Conservation (phyloP, 2,329 filamentous ascomycete species). For the Neofusicoccum parvum region DNA sequence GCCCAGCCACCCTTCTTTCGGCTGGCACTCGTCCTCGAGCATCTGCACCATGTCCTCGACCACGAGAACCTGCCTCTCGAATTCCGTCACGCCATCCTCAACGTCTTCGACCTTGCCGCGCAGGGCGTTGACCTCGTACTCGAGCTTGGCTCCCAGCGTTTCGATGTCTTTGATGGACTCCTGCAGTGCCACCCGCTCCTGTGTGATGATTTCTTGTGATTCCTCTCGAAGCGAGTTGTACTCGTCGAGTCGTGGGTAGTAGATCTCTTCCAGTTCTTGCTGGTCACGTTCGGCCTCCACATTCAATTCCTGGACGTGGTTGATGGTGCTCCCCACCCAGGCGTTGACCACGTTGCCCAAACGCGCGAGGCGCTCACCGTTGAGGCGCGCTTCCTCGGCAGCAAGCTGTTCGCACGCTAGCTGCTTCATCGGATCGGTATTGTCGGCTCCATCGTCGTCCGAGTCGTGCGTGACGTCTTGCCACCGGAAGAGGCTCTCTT, state of each 20-base stretch:
- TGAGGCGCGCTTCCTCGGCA: constrained; percentile 58
- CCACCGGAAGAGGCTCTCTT: constrained; percentile 74
- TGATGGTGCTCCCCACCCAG: constrained; percentile 64
- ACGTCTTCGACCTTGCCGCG: constrained; percentile 81
- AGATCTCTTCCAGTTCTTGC: constrained; percentile 66
- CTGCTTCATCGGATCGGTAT: constrained; percentile 30
- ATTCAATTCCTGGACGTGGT: constrained; percentile 61
- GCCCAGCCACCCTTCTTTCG: constrained; percentile 38
- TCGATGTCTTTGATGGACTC: constrained; percentile 80
- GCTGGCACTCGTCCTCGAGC: constrained; percentile 57
- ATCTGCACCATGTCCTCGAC: constrained; percentile 52
- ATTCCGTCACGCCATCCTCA: constrained; percentile 77
- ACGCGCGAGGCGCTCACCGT: constrained; percentile 56
- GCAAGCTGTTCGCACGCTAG: constrained; percentile 41
- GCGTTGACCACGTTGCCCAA: constrained; percentile 58
- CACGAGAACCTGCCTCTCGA: constrained; percentile 65
- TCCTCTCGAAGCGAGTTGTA: constrained; percentile 69
- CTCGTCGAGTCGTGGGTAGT: constrained; percentile 69
- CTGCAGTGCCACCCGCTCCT: constrained; percentile 68
- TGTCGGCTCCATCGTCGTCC: constrained; percentile 41
- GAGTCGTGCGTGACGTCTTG: constrained; percentile 48
- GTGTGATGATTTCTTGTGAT: constrained; percentile 68
- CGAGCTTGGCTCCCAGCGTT: constrained; percentile 77
- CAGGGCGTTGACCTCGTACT: constrained; percentile 88
- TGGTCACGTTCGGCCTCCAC: constrained; percentile 64